Evolutionary conservation across 1,284 basidiomycete genomes (phyloP).

Genomic region (Xerocomus nothofagi): DNA sequence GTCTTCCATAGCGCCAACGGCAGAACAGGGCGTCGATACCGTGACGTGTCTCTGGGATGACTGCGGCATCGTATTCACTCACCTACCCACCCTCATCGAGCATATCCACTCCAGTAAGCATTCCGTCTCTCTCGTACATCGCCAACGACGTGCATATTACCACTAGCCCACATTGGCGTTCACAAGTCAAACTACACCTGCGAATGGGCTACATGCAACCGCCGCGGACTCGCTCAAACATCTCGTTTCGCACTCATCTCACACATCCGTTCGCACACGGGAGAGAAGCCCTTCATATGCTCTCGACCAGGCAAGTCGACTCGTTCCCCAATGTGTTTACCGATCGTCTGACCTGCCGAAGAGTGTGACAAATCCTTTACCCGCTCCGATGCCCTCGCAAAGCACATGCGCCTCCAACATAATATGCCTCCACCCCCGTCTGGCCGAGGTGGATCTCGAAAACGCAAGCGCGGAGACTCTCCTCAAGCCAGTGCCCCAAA

Average conservation of each 20-base stretch:
- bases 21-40: constrained; percentile 39
- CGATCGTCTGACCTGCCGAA: constrained; percentile 27
- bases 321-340: neutral
- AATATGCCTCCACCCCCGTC: constrained; percentile 71
- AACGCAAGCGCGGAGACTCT: constrained; percentile 55
- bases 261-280: constrained; percentile 87
- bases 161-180: constrained; percentile 76
- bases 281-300: constrained; percentile 91
- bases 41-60: constrained; percentile 78
- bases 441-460: constrained; percentile 65
- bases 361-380: constrained; percentile 95
- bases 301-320: constrained; percentile 62
- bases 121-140: neutral
- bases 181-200: constrained; percentile 86
- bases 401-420: constrained; percentile 89
- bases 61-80: constrained; percentile 68
- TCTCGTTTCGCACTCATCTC: constrained; percentile 86
- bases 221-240: constrained; percentile 79
- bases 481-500: constrained; percentile 33
- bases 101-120: constrained; percentile 77
- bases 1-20: constrained; percentile 15
- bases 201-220: constrained; percentile 82
- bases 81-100: constrained; percentile 70
- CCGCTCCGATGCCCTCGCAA: constrained; percentile 86
- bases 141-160: neutral